phyloP scores from a whole-genome alignment of 2,329 filamentous ascomycete genomes.

The Alternaria gansuensis region DNA sequence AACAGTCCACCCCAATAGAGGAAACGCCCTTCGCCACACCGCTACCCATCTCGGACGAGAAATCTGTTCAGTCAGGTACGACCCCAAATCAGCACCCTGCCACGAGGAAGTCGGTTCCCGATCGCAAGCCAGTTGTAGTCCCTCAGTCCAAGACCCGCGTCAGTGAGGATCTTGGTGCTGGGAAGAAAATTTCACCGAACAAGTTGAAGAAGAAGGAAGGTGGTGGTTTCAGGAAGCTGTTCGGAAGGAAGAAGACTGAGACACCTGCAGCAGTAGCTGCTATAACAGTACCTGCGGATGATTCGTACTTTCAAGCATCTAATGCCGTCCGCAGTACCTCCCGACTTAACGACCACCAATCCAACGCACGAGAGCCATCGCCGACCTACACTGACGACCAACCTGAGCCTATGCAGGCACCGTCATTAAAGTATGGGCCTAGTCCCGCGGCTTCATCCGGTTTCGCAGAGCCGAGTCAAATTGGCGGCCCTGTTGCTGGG shows the following conservation, averaged over 20 bases:
- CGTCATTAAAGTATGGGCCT: conserved; percentile 38
- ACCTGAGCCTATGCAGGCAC: conserved; percentile 31
- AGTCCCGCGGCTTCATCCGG: conserved; percentile 37
- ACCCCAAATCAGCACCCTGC: conserved; percentile 55
- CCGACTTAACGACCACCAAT: conserved; percentile 35
- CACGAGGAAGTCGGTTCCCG: conserved; percentile 48
- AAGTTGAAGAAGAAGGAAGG: conserved; percentile 52
- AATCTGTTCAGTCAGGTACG: conserved; percentile 30
- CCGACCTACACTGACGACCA: conserved; percentile 35
- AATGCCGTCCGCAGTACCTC: conserved; percentile 40
- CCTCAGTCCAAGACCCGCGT: conserved; percentile 25
- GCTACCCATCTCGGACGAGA: conserved; percentile 41
- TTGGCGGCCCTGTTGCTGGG: conserved; percentile 61
- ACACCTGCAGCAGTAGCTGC: conserved; percentile 22
- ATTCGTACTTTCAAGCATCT: conserved; percentile 30
- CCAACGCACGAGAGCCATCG: conserved; percentile 39
- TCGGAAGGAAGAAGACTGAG: conserved; percentile 52
- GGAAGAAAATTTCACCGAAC: conserved; percentile 46
- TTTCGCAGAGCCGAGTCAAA: conserved; percentile 46
- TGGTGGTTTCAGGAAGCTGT: conserved; percentile 53
- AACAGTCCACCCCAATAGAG: conserved; percentile 5
- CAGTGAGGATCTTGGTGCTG: conserved; percentile 34
- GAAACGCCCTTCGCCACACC: conserved; percentile 16
- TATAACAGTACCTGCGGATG: conserved; percentile 29
- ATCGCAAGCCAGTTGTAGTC: conserved; percentile 27